Percentiles rank a stretch among this genome's conserved stretches.
Conservation (phyloP, 208 protist genomes). For the Leishmania mexicana region DNA sequence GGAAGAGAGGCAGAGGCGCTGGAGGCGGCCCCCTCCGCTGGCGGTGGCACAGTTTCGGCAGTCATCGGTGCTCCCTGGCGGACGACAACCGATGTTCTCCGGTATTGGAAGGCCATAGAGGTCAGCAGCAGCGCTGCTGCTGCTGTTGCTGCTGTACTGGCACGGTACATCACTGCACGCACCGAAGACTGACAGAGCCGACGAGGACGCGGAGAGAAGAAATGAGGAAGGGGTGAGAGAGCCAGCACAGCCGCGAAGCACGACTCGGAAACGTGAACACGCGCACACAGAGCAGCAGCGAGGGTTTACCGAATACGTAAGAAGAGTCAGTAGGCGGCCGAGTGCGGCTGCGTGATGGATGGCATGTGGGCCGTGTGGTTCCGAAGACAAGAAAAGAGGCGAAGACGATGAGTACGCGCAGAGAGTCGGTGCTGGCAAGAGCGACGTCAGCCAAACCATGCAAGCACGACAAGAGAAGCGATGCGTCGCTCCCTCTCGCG, state of each 20-base stretch:
- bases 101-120: slow-evolving; percentile 15
- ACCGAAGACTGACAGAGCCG: neutral
- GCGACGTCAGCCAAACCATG: neutral
- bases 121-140: slow-evolving; percentile 6
- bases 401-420: neutral
- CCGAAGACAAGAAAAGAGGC: neutral
- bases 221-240: neutral
- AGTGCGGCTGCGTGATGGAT: neutral
- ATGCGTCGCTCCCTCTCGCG: neutral
- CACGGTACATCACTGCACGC: neutral
- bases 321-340: neutral
- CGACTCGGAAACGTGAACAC: neutral
- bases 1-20: slow-evolving; percentile 3
- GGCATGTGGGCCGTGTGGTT: neutral
- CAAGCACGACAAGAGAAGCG: neutral
- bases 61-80: neutral
- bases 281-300: neutral
- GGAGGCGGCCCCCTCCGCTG: neutral
- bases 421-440: neutral
- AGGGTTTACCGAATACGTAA: neutral
- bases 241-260: neutral
- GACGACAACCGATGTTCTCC: neutral
- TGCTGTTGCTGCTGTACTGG: neutral
- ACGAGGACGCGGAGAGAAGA: neutral
- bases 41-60: neutral